phyloP scores from a whole-genome alignment of 192 early-diverging fungal genomes.

The Phycomyces blakesleeanus region DNA sequence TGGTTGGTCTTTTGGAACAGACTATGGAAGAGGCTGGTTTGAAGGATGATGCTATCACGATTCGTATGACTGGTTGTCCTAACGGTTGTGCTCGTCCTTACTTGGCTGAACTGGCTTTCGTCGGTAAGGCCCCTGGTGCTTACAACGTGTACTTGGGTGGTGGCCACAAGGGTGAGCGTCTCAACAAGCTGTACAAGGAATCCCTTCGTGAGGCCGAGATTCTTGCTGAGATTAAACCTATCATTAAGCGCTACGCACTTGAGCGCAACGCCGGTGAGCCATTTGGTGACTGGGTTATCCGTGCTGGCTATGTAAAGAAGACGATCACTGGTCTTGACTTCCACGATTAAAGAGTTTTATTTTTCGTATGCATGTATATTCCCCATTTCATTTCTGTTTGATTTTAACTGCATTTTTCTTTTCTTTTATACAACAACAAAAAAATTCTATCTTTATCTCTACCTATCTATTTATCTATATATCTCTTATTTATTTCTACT shows the following conservation, averaged over 20 bases:
- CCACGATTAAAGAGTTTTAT: constrained; percentile 46
- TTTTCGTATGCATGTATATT: neutral
- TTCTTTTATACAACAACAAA: no score
- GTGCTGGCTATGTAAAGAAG: constrained; percentile 79
- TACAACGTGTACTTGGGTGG: constrained; percentile 97
- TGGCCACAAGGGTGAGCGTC: constrained; percentile 76
- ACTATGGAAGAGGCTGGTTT: constrained; percentile 79
- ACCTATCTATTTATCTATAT: neutral
- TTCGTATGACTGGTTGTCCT: constrained; percentile 98
- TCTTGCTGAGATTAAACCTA: constrained; percentile 65
- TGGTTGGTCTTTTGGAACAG: constrained; percentile 77
- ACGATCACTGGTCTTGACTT: constrained; percentile 75
- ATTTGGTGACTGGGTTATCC: constrained; percentile 95
- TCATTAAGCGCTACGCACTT: constrained; percentile 77
- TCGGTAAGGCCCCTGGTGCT: constrained; percentile 91
- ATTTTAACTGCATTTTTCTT: no score
- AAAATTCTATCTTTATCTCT: neutral
- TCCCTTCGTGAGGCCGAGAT: constrained; percentile 87
- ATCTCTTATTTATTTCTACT: neutral
- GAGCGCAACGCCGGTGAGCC: constrained; percentile 71
- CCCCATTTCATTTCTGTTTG: no score
- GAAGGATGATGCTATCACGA: constrained; percentile 84
- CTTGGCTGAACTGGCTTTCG: constrained; percentile 91
- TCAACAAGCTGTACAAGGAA: constrained; percentile 93
- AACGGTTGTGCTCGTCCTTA: constrained; percentile 95